phyloP scores from a whole-genome alignment of 208 protist species.

The Vickermania ingenoplastis region DNA sequence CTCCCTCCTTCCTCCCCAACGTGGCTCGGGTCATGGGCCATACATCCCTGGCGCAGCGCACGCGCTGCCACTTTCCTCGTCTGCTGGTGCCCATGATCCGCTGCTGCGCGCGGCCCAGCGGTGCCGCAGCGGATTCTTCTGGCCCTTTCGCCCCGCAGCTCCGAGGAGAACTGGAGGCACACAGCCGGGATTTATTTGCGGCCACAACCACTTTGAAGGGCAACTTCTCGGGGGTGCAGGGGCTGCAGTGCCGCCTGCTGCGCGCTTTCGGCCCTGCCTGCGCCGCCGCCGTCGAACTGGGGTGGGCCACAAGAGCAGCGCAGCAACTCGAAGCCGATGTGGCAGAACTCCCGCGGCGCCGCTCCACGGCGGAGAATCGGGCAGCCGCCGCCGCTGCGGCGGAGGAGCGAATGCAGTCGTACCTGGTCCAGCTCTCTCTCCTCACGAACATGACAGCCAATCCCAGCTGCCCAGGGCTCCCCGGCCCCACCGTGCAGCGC shows the following conservation, averaged over 20 bases:
- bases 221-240: conserved; percentile 27
- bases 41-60: conserved; percentile 25
- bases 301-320: conserved; percentile 13
- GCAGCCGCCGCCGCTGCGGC: conserved; percentile 11
- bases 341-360: not conserved
- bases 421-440: conserved; percentile 27
- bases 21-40: conserved; percentile 22
- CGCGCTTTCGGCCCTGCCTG: conserved; percentile 13
- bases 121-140: not conserved
- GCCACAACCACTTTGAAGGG: too few species aligned
- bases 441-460: conserved; percentile 30
- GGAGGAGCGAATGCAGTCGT: conserved; percentile 10
- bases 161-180: too few species aligned
- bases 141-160: conserved; percentile 3
- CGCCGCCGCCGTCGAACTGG: conserved; percentile 5
- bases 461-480: conserved; percentile 3
- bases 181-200: too few species aligned
- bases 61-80: conserved; percentile 25
- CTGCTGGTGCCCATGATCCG: conserved; percentile 19
- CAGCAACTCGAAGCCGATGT: conserved; percentile 8
- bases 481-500: conserved; percentile 13
- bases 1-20: conserved; percentile 14
- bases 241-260: conserved; percentile 56
- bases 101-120: not conserved
- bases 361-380: conserved; percentile 7